Conservation (phyloP, 495 filamentous ascomycete genomes). For the Talaromyces trachyspermus region DNA sequence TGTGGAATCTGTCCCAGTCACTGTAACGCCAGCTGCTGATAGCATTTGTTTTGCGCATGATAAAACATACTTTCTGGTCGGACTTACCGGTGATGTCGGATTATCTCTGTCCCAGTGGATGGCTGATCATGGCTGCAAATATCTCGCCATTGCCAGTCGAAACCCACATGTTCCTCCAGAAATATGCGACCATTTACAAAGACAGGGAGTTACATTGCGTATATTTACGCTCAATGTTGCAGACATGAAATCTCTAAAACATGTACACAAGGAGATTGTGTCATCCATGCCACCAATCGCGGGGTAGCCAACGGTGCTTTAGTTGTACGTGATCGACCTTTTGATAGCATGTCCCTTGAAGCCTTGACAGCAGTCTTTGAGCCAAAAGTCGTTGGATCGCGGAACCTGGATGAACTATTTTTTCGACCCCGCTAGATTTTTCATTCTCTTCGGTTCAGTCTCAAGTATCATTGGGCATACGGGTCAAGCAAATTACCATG, state of each 20-base stretch:
- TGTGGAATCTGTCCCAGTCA: background rate
- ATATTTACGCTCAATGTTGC: constrained; percentile 12
- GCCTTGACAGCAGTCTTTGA: constrained; percentile 7
- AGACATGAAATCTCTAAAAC: background rate
- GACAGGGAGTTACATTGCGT: constrained; percentile 12
- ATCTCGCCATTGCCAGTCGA: constrained; percentile 3
- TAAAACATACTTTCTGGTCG: constrained; percentile 19
- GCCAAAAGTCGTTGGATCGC: constrained; percentile 16
- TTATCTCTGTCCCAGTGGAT: constrained; percentile 21
- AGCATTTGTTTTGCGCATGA: background rate
- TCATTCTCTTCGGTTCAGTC: constrained; percentile 25
- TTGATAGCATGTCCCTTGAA: constrained; percentile 10
- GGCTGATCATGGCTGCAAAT: constrained; percentile 12
- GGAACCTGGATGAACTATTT: constrained; percentile 17
- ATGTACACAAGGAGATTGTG: background rate
- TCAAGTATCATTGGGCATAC: constrained; percentile 7
- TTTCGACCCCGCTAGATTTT: constrained; percentile 24
- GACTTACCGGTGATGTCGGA: constrained; percentile 20
- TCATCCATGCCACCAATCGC: constrained; percentile 13
- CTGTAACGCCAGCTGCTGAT: background rate
- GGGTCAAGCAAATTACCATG: constrained; percentile 34
- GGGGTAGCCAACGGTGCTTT: constrained; percentile 17
- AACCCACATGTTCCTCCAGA: constrained; percentile 1
- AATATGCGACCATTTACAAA: background rate
- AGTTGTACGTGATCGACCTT: constrained; percentile 12